Evolutionary conservation across 2,329 filamentous ascomycete species (phyloP).

Genomic region (Penicillium sclerotigenum): DNA sequence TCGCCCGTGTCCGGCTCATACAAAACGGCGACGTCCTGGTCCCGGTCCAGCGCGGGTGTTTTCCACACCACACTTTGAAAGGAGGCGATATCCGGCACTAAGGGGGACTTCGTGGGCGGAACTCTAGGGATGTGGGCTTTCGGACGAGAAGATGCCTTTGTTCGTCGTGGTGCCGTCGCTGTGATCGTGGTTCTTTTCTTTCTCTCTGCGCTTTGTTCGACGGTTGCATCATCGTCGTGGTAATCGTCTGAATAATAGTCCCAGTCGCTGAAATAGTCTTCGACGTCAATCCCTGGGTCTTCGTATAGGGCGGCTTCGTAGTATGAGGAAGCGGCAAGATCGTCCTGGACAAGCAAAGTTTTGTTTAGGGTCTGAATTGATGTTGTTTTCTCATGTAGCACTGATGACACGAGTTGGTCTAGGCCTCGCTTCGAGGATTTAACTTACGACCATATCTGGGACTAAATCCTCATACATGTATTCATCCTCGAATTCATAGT

Average conservation of each 20-base stretch:
- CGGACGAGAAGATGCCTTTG: slow-evolving; percentile 10
- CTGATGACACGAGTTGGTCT: background rate
- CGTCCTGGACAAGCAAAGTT: slow-evolving; percentile 32
- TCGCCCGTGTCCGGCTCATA: slow-evolving; percentile 42
- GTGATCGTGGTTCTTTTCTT: slow-evolving; percentile 9
- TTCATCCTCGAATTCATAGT: slow-evolving; percentile 37
- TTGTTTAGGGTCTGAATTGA: slow-evolving; percentile 4
- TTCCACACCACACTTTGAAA: slow-evolving; percentile 45
- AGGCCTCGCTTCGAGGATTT: too few species aligned
- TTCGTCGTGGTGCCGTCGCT: slow-evolving; percentile 16
- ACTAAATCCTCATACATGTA: slow-evolving; percentile 36
- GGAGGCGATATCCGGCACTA: slow-evolving; percentile 23
- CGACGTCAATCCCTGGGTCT: slow-evolving; percentile 39
- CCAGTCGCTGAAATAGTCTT: slow-evolving; percentile 46
- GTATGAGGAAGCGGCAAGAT: slow-evolving; percentile 42
- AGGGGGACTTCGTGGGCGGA: slow-evolving; percentile 7
- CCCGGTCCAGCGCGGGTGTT: slow-evolving; percentile 24
- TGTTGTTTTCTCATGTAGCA: background rate
- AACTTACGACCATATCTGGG: slow-evolving; percentile 35
- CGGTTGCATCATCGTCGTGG: slow-evolving; percentile 43
- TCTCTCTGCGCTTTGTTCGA: slow-evolving; percentile 22
- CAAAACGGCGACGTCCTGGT: slow-evolving; percentile 23
- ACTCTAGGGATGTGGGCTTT: background rate
- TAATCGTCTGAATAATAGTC: slow-evolving; percentile 47
- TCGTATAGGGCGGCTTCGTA: slow-evolving; percentile 42